Base-by-base conservation (phyloP, 805 yeast species). In the Kodamaea lidongshanica region DNA sequence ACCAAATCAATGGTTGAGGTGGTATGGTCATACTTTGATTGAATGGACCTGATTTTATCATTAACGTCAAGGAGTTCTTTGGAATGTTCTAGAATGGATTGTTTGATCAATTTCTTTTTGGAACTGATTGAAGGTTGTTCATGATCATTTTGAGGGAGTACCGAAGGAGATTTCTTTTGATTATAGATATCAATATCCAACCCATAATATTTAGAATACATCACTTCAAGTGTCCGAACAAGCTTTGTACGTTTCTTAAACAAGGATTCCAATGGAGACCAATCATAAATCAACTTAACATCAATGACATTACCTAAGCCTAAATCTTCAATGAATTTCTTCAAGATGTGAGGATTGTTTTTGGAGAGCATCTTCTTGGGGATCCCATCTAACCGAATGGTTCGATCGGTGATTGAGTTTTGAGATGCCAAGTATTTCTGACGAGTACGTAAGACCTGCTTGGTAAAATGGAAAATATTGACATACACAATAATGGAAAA, bases 351-450 rank as follows among this genome's bases (percentile, higher is more conserved):
- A 11, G 72, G 74, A 38, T 61, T 58, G 27, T 63, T 56, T 16
- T 42, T 47, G 19, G 37, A 39, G 25, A 61, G 35, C 41, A 75
- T 50, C 21, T 56, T 48, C 23, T 49, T 52, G 1, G 81, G 81
- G 12, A 75, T 73, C 21, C 75, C 74, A 27, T 72, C 71, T 11
- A 75, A 52, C 28, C 66, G 52, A 25, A 75, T 72, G 5, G 81
- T 75, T 36, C 79, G 52, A 48, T 75, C 81, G 2, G 79, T 73
- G 28, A 75, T 56, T 11, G 79, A 69, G 49, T 72, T 63, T 44
- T 75, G 80, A 4, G 74, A 62, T 1, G 80, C 81, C 34, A 75
- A 52, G 46, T 72, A 74, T 40, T 67, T 61, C 42, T 75, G 81
- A 23, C 81, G 52, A 1, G 73, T 67, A 38, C 61, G 62, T 27